Percentiles rank a stretch among this genome's conserved stretches.
phyloP scores from a whole-genome alignment of 2,329 filamentous ascomycete species.

The Westerdykella sp. region DNA sequence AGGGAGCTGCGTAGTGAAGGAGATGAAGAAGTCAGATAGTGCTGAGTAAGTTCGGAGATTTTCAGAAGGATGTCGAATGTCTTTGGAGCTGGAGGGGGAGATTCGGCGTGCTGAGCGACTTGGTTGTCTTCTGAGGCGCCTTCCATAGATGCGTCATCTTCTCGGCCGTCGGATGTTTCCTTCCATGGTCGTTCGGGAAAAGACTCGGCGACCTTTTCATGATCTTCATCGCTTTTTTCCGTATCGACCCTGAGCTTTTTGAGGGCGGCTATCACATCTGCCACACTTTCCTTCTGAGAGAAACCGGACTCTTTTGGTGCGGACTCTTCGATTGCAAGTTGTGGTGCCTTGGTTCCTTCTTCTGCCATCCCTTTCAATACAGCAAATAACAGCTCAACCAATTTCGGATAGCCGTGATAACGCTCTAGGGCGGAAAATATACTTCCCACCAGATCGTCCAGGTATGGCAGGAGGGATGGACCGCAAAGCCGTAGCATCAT shows the following conservation, averaged over 20 bases:
- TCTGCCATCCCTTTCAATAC: slow-evolving; percentile 78
- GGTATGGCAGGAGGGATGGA: slow-evolving; percentile 71
- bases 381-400: slow-evolving; percentile 79
- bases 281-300: slow-evolving; percentile 9
- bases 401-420: slow-evolving; percentile 83
- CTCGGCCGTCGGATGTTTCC: slow-evolving; percentile 10
- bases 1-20: slow-evolving; percentile 72
- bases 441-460: slow-evolving; percentile 85
- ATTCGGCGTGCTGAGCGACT: slow-evolving; percentile 32
- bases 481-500: slow-evolving; percentile 94
- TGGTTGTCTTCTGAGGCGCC: slow-evolving; percentile 32
- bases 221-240: slow-evolving; percentile 18
- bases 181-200: slow-evolving; percentile 34
- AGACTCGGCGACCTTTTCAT: slow-evolving; percentile 10
- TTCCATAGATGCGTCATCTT: slow-evolving; percentile 21
- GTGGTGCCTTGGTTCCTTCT: slow-evolving; percentile 61
- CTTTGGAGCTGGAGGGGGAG: slow-evolving; percentile 61
- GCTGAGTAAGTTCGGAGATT: slow-evolving; percentile 77
- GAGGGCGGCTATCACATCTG: slow-evolving; percentile 23
- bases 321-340: slow-evolving; percentile 36
- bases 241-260: slow-evolving; percentile 31
- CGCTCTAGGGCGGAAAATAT: slow-evolving; percentile 92
- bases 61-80: slow-evolving; percentile 75
- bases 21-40: slow-evolving; percentile 82
- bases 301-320: neutral